These are phyloP conservation scores for Pyrus betulifolia DNA, from an alignment of 306 rosid species.

Conservation along the genomic window DNA sequence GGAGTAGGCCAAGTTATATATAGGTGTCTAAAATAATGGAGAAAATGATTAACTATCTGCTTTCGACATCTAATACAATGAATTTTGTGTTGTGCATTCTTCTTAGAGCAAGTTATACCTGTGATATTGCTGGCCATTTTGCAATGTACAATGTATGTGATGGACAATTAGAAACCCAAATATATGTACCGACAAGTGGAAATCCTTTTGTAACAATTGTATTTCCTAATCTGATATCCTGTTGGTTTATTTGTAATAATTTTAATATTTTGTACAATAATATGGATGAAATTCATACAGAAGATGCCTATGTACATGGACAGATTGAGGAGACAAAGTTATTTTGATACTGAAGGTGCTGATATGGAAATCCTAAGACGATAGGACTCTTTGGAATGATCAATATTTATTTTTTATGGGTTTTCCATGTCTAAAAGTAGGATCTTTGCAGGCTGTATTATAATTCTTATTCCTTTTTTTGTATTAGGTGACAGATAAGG, in stretches of 20 bases:
- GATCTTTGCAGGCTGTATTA: neutral
- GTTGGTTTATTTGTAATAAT: no score
- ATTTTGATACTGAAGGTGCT: neutral
- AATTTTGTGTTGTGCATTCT: neutral
- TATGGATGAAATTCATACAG: neutral
- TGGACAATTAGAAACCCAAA: neutral
- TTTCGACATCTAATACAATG: neutral
- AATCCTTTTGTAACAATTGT: neutral
- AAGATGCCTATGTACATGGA: neutral
- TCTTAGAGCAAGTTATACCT: neutral
- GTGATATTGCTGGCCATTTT: neutral
- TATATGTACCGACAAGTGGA: neutral
- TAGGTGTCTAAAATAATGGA: neutral
- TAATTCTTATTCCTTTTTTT: neutral
- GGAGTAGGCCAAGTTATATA: neutral
- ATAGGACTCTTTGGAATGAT: neutral
- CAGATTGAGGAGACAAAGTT: neutral
- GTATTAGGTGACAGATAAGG: slow-evolving; percentile 82
- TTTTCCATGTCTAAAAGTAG: neutral
- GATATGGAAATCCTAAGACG: neutral
- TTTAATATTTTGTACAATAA: no score
- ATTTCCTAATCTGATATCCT: neutral
- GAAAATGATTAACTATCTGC: neutral
- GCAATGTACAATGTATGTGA: neutral
- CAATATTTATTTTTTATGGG: neutral